These are phyloP conservation scores for Bathelium albidoporum DNA, from an alignment of 495 filamentous ascomycete genomes.

Conservation along the genomic window DNA sequence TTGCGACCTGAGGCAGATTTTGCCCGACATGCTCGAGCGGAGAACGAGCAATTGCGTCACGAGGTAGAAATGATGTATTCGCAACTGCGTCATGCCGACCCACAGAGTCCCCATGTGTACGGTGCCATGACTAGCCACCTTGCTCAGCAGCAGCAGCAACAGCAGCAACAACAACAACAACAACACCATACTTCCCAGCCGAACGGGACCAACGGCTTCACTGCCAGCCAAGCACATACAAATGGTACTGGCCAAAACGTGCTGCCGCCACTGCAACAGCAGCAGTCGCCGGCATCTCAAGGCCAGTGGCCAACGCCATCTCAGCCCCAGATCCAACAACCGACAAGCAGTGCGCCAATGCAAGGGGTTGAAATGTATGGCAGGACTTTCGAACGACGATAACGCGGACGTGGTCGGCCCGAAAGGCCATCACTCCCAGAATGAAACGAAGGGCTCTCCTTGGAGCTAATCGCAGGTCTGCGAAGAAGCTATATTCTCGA, in stretches of 20 bases:
- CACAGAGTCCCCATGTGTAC: constrained; percentile 19
- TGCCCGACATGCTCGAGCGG: constrained; percentile 13
- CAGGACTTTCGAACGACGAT: neutral
- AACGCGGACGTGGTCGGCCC: too few relatives aligned
- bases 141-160: constrained; percentile 8
- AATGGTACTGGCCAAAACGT: neutral
- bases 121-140: constrained; percentile 18
- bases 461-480: too few relatives aligned
- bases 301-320: neutral
- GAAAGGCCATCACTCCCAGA: too few relatives aligned
- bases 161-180: constrained; percentile 9
- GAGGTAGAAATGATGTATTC: constrained; percentile 23
- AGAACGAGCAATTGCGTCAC: constrained; percentile 22
- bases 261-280: constrained; percentile 7
- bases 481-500: too few relatives aligned
- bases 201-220: neutral
- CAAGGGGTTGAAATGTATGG: neutral
- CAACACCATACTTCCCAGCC: constrained; percentile 1
- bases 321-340: neutral
- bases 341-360: neutral
- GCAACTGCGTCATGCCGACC: constrained; percentile 16
- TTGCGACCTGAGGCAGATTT: constrained; percentile 16
- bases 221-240: neutral
- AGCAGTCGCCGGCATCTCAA: constrained; percentile 2
- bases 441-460: too few relatives aligned